A percentile compares a stretch with the other conserved stretches of the same genome.
Evolutionary conservation across 805 yeast genomes (phyloP).

Genomic region (Suhomyces prunicola): DNA sequence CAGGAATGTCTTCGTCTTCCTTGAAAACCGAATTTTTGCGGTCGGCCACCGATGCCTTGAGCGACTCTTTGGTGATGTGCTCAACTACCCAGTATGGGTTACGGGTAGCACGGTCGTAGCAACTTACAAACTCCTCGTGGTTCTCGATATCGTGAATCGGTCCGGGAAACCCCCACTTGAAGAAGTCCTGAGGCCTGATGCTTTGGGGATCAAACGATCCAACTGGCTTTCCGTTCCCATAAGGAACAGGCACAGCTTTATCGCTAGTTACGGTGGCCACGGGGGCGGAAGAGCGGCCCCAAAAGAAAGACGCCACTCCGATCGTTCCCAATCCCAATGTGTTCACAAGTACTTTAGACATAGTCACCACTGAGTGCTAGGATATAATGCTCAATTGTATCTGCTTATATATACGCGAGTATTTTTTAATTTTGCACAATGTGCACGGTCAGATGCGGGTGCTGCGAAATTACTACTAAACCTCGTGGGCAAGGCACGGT

Average conservation of each 20-base stretch:
- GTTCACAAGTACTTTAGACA: slow-evolving; percentile 24
- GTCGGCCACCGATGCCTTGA: slow-evolving; percentile 57
- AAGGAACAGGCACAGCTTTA: slow-evolving; percentile 8
- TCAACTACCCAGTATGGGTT: slow-evolving; percentile 91
- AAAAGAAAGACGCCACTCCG: slow-evolving; percentile 40
- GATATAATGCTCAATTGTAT: background rate
- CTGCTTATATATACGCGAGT: background rate
- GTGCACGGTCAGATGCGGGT: background rate
- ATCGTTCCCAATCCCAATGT: slow-evolving; percentile 36
- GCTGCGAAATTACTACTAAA: background rate
- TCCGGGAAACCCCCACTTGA: slow-evolving; percentile 92
- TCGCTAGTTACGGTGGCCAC: slow-evolving; percentile 9
- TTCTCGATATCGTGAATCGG: slow-evolving; percentile 82
- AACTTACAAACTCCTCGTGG: slow-evolving; percentile 75
- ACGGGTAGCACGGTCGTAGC: slow-evolving; percentile 78
- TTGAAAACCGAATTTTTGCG: slow-evolving; percentile 77
- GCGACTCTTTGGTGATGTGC: slow-evolving; percentile 75
- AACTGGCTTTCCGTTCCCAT: slow-evolving; percentile 3
- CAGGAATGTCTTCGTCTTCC: slow-evolving; percentile 84
- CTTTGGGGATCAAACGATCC: slow-evolving; percentile 26
- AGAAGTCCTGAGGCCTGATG: slow-evolving; percentile 75
- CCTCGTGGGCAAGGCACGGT: background rate
- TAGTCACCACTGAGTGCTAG: background rate
- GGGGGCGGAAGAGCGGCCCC: slow-evolving; percentile 33
- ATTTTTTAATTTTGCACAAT: background rate